Percentiles rank a stretch among this genome's conserved stretches.
Conservation (phyloP, 768 basidiomycete genomes). For the button mushroom (Agaricus bisporus) region DNA sequence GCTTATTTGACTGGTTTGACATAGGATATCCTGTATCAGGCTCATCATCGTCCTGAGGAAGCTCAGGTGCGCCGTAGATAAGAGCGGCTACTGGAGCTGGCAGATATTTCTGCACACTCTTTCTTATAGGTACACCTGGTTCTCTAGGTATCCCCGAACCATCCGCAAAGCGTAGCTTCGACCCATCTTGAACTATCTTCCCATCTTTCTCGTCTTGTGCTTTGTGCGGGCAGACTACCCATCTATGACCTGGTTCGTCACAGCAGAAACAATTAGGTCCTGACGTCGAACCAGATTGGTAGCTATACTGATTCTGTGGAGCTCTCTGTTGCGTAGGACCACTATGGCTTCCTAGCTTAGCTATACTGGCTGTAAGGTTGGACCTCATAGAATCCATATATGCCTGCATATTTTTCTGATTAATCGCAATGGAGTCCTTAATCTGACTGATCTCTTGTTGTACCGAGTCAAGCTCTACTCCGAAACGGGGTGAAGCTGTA, state of each 20-base stretch:
- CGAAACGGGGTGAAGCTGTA: no score
- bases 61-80: not conserved
- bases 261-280: slow-evolving; percentile 4
- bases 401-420: no score
- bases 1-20: not conserved
- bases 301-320: no score
- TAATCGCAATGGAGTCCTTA: no score
- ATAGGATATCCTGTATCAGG: not conserved
- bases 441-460: no score
- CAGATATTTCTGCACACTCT: not conserved
- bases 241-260: not conserved
- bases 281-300: no score
- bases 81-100: not conserved
- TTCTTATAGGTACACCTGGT: not conserved
- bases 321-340: not conserved
- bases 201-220: not conserved
- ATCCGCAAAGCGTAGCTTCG: not conserved
- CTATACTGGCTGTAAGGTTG: no score
- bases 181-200: not conserved
- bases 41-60: not conserved
- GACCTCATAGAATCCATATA: no score
- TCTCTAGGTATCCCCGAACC: not conserved
- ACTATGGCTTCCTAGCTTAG: not conserved
- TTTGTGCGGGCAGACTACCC: not conserved
- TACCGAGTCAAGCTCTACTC: no score